phyloP scores from a whole-genome alignment of 192 early-diverging fungal species.

The Backusella luteola region DNA sequence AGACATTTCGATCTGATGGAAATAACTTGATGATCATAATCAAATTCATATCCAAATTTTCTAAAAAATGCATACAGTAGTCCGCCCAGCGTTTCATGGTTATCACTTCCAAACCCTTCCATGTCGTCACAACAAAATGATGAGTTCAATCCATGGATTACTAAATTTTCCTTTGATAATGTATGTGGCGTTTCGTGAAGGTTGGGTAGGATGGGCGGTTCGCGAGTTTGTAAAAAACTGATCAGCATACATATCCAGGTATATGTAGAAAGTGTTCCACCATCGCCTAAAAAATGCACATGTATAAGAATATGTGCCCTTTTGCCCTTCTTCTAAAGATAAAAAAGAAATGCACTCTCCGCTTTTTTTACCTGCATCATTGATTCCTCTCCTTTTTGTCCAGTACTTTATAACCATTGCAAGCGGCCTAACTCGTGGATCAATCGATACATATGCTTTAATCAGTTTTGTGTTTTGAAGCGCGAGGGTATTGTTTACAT shows the following conservation, averaged over 20 bases:
- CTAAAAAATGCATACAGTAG: slow-evolving; percentile 87
- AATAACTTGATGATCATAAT: slow-evolving; percentile 79
- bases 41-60: slow-evolving; percentile 76
- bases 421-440: slow-evolving; percentile 82
- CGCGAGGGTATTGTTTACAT: slow-evolving; percentile 90
- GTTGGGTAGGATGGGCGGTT: slow-evolving; percentile 86
- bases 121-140: slow-evolving; percentile 45
- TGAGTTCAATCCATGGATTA: slow-evolving; percentile 40
- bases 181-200: slow-evolving; percentile 58
- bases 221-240: slow-evolving; percentile 88
- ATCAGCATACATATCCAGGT: slow-evolving; percentile 94
- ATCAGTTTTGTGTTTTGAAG: slow-evolving; percentile 88
- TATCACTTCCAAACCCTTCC: slow-evolving; percentile 66
- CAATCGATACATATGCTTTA: slow-evolving; percentile 83
- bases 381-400: slow-evolving; percentile 79
- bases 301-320: background rate
- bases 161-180: slow-evolving; percentile 56
- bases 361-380: slow-evolving; percentile 72
- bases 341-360: background rate
- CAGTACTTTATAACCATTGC: slow-evolving; percentile 92
- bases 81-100: slow-evolving; percentile 76
- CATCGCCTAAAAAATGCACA: slow-evolving; percentile 59
- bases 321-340: too few relatives aligned
- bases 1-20: slow-evolving; percentile 75
- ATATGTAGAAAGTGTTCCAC: slow-evolving; percentile 92